Evolutionary conservation across 768 basidiomycete genomes (phyloP).

Genomic region (Chiua virens): DNA sequence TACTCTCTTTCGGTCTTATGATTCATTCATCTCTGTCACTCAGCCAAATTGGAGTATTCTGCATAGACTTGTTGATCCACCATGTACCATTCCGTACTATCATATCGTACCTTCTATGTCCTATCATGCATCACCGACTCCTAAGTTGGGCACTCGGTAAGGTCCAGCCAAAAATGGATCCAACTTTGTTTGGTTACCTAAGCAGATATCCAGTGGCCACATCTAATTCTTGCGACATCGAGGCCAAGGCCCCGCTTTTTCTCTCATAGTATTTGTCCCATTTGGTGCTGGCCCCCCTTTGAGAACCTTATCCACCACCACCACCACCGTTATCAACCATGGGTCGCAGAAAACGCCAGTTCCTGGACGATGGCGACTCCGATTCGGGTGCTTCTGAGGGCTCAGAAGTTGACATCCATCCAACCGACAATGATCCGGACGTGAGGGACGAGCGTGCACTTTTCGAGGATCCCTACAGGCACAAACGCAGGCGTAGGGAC

Average conservation of each 20-base stretch:
- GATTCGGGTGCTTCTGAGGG: conserved; percentile 70
- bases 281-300: conserved; percentile 4
- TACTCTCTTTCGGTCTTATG: background rate
- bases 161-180: too few species aligned
- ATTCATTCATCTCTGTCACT: background rate
- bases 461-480: conserved; percentile 74
- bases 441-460: conserved; percentile 71
- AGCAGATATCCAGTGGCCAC: too few species aligned
- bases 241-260: background rate
- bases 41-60: conserved; percentile 47
- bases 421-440: conserved; percentile 56
- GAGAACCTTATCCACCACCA: background rate
- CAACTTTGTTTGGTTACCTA: too few species aligned
- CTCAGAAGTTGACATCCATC: conserved; percentile 52
- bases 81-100: conserved; percentile 26
- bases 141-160: too few species aligned
- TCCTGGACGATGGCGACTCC: conserved; percentile 71
- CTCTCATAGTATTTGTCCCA: background rate
- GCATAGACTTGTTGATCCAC: conserved; percentile 26
- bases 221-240: too few species aligned
- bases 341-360: conserved; percentile 73
- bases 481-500: conserved; percentile 63
- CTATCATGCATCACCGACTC: background rate
- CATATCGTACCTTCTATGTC: conserved; percentile 3
- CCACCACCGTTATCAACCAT: conserved; percentile 36